Evolutionary conservation across 768 basidiomycete species (phyloP), one percentile per base, ranked within the genome.

Genomic region (Serendipita vermifera): DNA sequence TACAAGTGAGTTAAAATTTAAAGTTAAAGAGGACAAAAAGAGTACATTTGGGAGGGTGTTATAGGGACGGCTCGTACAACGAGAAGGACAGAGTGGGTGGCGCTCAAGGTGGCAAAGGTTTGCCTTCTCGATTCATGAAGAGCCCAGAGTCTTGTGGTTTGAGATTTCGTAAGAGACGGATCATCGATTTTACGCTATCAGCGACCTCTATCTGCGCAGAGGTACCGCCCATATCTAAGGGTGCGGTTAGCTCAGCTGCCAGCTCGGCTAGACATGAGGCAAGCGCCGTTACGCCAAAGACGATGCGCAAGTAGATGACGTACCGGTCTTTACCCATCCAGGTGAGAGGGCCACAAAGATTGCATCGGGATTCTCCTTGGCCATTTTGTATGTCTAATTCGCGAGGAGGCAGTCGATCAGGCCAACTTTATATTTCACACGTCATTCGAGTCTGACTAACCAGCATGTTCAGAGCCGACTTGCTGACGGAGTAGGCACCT

Each of bases 311-410:
- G 46, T 15, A n/a, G 22, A 51, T n/a, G 9, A 59, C 61, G 58
- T 33, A 70, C 71, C 66, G 27, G 69, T 71, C 62, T 72, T 70
- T 6, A 71, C 69, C 71, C 72, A 72, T 17, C 71, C 71, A 3
- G 72, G 71, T 40, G 69, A 68, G 5, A 70, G 27, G 17, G 65
- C 63, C 33, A 71, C 61, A 1, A 63, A 59, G 5, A 68, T 69
- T 17, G 70, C 53, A 55, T 71, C 67, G 0, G 68, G 66, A 29
- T 65, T 63, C 38, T 65, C 69, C 51, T 61, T 67, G 14, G 67
- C 62, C 57, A 71, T 69, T 61, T 73, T 73, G 54, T 68, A 68
- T 15, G 68, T 69, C 70, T 70, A n/a, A 27, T 15, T 3, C 24
- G 22, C n/a, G 14, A 15, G 29, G 20, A 6, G 24, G 7, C 4